A percentile compares a stretch with the other conserved stretches of the same genome.
These are phyloP conservation scores for Oryza coarctata DNA, from an alignment of 176 grass and related monocot species.

Conservation along the genomic window DNA sequence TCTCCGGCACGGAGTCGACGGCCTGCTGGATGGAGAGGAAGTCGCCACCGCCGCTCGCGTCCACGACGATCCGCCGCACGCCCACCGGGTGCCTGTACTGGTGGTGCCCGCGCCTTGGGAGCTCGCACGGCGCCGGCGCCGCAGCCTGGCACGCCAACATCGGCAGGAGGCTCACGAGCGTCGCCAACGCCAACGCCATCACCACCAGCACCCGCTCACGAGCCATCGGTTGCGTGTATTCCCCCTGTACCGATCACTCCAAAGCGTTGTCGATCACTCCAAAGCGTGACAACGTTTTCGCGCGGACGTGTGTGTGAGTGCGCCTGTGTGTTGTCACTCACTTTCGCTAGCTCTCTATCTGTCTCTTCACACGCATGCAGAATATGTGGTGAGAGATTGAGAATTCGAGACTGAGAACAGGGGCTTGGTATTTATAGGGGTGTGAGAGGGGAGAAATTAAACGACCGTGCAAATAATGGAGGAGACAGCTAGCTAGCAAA, in stretches of 20 bases:
- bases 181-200: not conserved
- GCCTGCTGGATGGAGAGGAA: constrained; percentile 89
- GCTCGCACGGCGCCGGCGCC: constrained; percentile 6
- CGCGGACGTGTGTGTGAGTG: not conserved
- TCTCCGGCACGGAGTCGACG: constrained; percentile 70
- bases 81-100: constrained; percentile 55
- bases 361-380: constrained; percentile 43
- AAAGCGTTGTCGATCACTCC: too few species aligned
- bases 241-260: not conserved
- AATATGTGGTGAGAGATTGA: not conserved
- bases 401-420: not conserved
- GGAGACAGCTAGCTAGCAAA: not conserved
- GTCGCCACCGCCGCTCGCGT: constrained; percentile 77
- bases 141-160: constrained; percentile 2
- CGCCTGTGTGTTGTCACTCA: not conserved
- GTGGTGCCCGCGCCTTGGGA: constrained; percentile 32
- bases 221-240: constrained; percentile 20
- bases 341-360: not conserved
- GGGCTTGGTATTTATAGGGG: constrained; percentile 41
- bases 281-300: not conserved
- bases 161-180: constrained; percentile 38
- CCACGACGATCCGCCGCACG: constrained; percentile 59
- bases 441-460: not conserved
- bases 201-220: not conserved
- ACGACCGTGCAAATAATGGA: constrained; percentile 34